Conservation (phyloP, 2,329 filamentous ascomycete genomes). For the Botrytis tulipae region DNA sequence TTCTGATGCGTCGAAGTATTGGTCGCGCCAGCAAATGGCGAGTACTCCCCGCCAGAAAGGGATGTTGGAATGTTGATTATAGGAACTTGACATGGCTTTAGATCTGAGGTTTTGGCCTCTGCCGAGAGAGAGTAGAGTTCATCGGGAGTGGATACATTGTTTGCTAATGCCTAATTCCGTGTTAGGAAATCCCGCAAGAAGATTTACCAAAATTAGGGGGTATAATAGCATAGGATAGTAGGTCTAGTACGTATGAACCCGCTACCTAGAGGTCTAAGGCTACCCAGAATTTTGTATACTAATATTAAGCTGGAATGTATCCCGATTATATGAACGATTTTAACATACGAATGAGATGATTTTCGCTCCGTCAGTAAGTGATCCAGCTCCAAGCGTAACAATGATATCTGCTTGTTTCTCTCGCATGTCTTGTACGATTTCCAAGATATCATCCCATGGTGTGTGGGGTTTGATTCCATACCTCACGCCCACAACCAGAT, state of each 20-base stretch:
- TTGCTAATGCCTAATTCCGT: slow-evolving; percentile 30
- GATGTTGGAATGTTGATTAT: slow-evolving; percentile 45
- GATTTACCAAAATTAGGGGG: background rate
- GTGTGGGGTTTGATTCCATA: slow-evolving; percentile 39
- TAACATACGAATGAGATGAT: slow-evolving; percentile 33
- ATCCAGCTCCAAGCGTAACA: slow-evolving; percentile 40
- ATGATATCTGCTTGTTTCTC: slow-evolving; percentile 34
- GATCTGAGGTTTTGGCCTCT: slow-evolving; percentile 20
- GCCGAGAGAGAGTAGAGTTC: slow-evolving; percentile 24
- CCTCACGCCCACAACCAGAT: slow-evolving; percentile 35
- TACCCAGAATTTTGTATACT: background rate
- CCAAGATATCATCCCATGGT: slow-evolving; percentile 38
- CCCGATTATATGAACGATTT: background rate
- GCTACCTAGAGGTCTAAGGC: background rate
- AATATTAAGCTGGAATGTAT: background rate
- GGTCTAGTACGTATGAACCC: background rate
- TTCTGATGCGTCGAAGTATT: slow-evolving; percentile 34
- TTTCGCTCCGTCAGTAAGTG: slow-evolving; percentile 39
- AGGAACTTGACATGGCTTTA: slow-evolving; percentile 34
- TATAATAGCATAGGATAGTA: too few species aligned
- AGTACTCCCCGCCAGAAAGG: slow-evolving; percentile 45
- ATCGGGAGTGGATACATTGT: slow-evolving; percentile 26
- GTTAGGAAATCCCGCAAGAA: background rate
- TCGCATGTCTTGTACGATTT: slow-evolving; percentile 34
- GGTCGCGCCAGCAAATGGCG: slow-evolving; percentile 43